Percentiles rank a stretch among this genome's conserved stretches.
Evolutionary conservation across 2,329 filamentous ascomycete genomes (phyloP).

Genomic region (Neophaeococcomyces aloes): DNA sequence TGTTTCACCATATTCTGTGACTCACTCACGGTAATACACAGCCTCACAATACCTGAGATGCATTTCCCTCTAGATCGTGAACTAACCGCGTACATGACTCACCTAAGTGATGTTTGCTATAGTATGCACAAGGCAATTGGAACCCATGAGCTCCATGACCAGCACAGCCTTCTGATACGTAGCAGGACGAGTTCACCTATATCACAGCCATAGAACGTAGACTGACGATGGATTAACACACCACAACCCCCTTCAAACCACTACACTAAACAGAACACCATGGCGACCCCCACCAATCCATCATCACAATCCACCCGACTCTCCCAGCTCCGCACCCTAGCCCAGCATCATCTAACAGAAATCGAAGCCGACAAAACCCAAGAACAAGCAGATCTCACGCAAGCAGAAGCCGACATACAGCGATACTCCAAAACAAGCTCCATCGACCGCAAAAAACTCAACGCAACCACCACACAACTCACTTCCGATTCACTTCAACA

Average conservation of each 20-base stretch:
- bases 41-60: not conserved
- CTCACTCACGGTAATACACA: no score
- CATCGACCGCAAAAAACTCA: slow-evolving; percentile 5
- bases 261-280: not conserved
- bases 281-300: not conserved
- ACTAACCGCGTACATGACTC: not conserved
- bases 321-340: slow-evolving; percentile 4
- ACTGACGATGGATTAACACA: not conserved
- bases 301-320: slow-evolving; percentile 1
- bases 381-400: not conserved
- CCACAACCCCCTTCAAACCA: not conserved
- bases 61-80: no score
- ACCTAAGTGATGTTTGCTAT: not conserved
- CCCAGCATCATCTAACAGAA: slow-evolving; percentile 3
- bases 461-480: not conserved
- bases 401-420: slow-evolving; percentile 6
- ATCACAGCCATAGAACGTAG: not conserved
- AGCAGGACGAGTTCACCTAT: not conserved
- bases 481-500: not conserved
- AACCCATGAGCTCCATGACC: not conserved
- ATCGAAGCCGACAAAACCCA: slow-evolving; percentile 5
- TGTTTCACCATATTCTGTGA: no score
- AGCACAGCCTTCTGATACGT: not conserved
- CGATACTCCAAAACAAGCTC: slow-evolving; percentile 4
- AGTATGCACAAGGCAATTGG: not conserved